A percentile compares a stretch with the other conserved stretches of the same genome.
phyloP scores from a whole-genome alignment of 768 basidiomycete species.

The Rhizopogon sp. region DNA sequence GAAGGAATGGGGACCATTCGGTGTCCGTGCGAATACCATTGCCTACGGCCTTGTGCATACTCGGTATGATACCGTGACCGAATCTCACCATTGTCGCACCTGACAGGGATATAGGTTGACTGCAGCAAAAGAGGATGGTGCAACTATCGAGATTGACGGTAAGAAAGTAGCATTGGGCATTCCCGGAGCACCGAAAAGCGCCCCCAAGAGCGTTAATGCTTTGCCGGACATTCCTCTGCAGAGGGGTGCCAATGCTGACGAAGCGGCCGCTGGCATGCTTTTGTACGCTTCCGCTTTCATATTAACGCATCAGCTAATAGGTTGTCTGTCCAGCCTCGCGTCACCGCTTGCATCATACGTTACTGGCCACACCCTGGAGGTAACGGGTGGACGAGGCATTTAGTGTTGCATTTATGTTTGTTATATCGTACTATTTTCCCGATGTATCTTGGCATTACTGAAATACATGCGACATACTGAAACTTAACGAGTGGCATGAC shows the following conservation, averaged over 20 bases:
- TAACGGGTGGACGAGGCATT: conserved; percentile 78
- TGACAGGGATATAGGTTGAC: conserved; percentile 48
- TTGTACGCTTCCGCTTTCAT: conserved; percentile 49
- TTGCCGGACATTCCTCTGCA: conserved; percentile 59
- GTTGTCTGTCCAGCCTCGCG: conserved; percentile 46
- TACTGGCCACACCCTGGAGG: conserved; percentile 78
- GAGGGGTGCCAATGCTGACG: conserved; percentile 64
- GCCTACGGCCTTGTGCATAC: conserved; percentile 79
- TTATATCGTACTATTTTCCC: not conserved
- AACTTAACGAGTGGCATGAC: not conserved
- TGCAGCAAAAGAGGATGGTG: conserved; percentile 73
- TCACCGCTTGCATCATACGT: conserved; percentile 79
- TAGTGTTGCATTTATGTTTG: conserved; percentile 22
- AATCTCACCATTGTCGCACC: not conserved
- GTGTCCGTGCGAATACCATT: conserved; percentile 77
- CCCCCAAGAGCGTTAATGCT: conserved; percentile 32
- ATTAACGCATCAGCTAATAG: not conserved
- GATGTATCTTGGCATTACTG: not conserved
- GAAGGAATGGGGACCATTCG: conserved; percentile 84
- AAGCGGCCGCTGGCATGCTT: conserved; percentile 69
- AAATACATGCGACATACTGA: too few relatives aligned
- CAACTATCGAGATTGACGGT: conserved; percentile 71
- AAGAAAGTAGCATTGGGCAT: conserved; percentile 83
- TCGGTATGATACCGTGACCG: conserved; percentile 35
- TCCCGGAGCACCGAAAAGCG: conserved; percentile 46